Evolutionary conservation across 2,329 filamentous ascomycete species (phyloP).

Genomic region (Sclerotinia borealis): DNA sequence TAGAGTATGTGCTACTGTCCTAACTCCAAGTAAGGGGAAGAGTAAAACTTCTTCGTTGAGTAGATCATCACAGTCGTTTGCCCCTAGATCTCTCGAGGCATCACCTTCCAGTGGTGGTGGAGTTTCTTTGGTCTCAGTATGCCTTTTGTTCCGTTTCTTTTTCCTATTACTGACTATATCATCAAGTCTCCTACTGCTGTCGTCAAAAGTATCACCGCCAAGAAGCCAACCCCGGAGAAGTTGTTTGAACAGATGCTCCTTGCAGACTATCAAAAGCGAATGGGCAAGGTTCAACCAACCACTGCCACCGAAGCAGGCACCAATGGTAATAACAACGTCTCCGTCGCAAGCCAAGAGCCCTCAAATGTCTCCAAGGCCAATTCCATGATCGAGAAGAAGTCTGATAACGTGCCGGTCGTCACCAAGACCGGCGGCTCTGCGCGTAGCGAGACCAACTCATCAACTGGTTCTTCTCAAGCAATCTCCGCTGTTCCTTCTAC

Average conservation of each 20-base stretch:
- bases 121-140: background rate
- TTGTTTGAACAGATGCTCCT: background rate
- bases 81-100: background rate
- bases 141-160: background rate
- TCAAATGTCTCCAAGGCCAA: background rate
- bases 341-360: background rate
- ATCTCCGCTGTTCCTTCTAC: background rate
- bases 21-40: background rate
- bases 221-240: background rate
- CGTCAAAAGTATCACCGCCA: background rate
- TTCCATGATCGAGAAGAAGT: background rate
- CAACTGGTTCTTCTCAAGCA: background rate
- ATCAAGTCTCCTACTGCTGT: background rate
- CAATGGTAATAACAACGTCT: background rate
- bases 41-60: background rate
- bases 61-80: background rate
- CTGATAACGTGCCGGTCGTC: background rate
- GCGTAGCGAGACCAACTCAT: background rate
- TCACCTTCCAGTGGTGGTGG: background rate
- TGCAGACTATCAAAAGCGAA: background rate
- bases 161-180: background rate
- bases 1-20: background rate
- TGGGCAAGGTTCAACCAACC: background rate
- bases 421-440: background rate
- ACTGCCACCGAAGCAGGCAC: background rate